Base-by-base conservation (phyloP, 78 protist genomes). In the Dictyostelium firmibasis region DNA sequence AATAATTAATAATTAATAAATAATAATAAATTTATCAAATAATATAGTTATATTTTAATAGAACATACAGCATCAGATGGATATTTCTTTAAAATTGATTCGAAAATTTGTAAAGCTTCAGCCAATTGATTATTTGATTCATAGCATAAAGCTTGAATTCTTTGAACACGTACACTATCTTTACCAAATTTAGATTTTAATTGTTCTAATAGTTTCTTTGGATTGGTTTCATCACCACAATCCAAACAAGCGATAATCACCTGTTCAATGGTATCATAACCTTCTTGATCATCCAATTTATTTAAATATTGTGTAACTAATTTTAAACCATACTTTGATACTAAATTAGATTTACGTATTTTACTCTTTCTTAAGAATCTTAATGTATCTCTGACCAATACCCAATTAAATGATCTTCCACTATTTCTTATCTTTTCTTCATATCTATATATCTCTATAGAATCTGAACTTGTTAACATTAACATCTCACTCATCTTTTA, bases 351-450 rank as follows among this genome's bases (percentile, higher is more conserved):
- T 47, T 67, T 43, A 69, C 94, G 70, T 10, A 81, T 1, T 47
- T 89, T 89, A 9, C 82, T 33, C 13, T 81, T 81, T 81, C 94
- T 36, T 13, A 89, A 84, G 72, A 89, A 89, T 81, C 94, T 83
- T 6, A 89, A 50, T 36, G 82, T 13, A 44, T 89, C 79, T 89
- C 60, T 60, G 4, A 89, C 94, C 35, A 77, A 36, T 11, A 50
- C 77, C 64, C 83, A 62, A 69, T 89, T 84, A 29, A 89, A 89
- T 27, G 88, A 69, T 69, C 77, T 89, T 25, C 74, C 35, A 36
- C 57, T 29, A 6, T 85, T 74, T 72, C 79, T 72, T 4, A 72
- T 33, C 13, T 33, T 33, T 18, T 72, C 43, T 33, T 72, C 79
- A 72, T 29, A 72, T 72, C 43, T 72, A 72, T 31, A 14, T 3